Evolutionary conservation across 2,329 filamentous ascomycete species (phyloP).

Genomic region (Trichoderma sp.): DNA sequence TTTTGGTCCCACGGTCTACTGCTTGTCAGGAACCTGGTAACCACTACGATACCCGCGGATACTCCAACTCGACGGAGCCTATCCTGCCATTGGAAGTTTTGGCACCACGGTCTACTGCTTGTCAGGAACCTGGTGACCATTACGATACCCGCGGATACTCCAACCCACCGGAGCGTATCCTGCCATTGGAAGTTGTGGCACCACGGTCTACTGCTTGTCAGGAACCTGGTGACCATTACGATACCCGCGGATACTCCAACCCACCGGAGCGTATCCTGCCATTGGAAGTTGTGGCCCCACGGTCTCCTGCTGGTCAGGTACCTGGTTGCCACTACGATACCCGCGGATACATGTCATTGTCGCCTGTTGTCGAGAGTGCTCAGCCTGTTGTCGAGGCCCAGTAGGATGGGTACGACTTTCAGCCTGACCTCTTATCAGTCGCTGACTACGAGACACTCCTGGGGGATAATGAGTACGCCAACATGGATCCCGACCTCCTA

Average conservation of each 20-base stretch:
- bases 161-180: neutral
- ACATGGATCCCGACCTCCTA: slow-evolving; percentile 11
- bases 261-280: no score
- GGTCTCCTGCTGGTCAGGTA: no score
- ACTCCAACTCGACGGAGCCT: neutral
- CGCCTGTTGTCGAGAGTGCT: slow-evolving; percentile 4
- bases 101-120: neutral
- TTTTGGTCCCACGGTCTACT: neutral
- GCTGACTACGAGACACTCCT: slow-evolving; percentile 5
- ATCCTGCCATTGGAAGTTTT: slow-evolving; percentile 19
- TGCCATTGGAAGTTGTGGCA: slow-evolving; percentile 17
- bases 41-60: slow-evolving; percentile 12
- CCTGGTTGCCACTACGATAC: slow-evolving; percentile 17
- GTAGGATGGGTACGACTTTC: slow-evolving; percentile 15
- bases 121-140: neutral
- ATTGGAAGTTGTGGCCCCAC: no score
- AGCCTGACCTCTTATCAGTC: neutral
- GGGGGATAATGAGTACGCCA: neutral
- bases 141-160: slow-evolving; percentile 13
- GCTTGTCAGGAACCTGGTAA: neutral
- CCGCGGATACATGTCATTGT: slow-evolving; percentile 4
- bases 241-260: no score
- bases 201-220: slow-evolving; percentile 8
- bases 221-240: neutral
- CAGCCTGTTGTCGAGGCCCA: slow-evolving; percentile 10